Evolutionary conservation across 2,329 filamentous ascomycete genomes (phyloP).

Genomic region (Fusarium hostae): DNA sequence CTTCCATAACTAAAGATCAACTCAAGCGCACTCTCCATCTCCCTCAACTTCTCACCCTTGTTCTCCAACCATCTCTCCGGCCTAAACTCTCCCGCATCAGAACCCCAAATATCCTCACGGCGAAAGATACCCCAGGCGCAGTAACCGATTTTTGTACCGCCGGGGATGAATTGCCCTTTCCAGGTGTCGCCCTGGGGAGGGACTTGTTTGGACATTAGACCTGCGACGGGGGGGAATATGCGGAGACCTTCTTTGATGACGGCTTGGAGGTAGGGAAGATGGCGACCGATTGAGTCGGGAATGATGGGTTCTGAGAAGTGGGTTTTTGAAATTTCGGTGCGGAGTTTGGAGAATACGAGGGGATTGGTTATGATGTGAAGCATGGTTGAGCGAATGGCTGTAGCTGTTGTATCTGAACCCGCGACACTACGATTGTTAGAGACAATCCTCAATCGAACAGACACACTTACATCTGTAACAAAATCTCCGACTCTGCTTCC

Average conservation of each 20-base stretch:
- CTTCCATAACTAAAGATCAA: slow-evolving; percentile 54
- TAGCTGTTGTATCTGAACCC: slow-evolving; percentile 68
- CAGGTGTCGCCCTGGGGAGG: slow-evolving; percentile 47
- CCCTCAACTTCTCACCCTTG: slow-evolving; percentile 42
- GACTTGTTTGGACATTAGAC: slow-evolving; percentile 52
- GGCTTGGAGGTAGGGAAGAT: slow-evolving; percentile 58
- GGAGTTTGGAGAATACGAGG: slow-evolving; percentile 57
- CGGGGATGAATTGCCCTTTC: slow-evolving; percentile 48
- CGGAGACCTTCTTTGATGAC: slow-evolving; percentile 61
- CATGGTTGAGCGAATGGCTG: slow-evolving; percentile 62
- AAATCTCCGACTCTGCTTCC: slow-evolving; percentile 45
- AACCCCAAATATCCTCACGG: slow-evolving; percentile 49
- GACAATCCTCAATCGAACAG: no score
- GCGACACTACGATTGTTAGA: slow-evolving; percentile 55
- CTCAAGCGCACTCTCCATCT: slow-evolving; percentile 53
- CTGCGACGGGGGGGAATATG: slow-evolving; percentile 51
- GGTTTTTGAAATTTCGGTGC: slow-evolving; percentile 41
- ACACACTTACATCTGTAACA: slow-evolving; percentile 41
- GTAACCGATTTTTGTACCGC: slow-evolving; percentile 48
- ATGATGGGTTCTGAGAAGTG: slow-evolving; percentile 41
- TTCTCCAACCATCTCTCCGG: slow-evolving; percentile 54
- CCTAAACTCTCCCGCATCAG: slow-evolving; percentile 49
- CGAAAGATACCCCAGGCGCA: slow-evolving; percentile 52
- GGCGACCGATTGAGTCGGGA: slow-evolving; percentile 48
- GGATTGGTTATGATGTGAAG: slow-evolving; percentile 64